These are phyloP conservation scores for Penicillium nucicola DNA, from an alignment of 495 filamentous ascomycete species.

Conservation along the genomic window DNA sequence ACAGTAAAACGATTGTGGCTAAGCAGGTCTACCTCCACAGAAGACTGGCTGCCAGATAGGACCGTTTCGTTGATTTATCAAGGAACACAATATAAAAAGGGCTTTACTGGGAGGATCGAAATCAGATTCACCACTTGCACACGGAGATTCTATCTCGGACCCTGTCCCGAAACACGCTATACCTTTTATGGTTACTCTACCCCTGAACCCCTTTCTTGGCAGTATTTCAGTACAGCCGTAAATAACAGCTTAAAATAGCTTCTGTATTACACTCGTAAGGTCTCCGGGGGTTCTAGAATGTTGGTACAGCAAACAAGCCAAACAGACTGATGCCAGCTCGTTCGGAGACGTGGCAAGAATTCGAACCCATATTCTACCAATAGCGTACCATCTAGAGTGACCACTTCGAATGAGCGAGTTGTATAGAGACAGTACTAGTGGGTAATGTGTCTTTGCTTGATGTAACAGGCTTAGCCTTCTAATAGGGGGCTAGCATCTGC, in stretches of 20 bases:
- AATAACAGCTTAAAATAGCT: slow-evolving; percentile 13
- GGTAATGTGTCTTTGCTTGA: slow-evolving; percentile 3
- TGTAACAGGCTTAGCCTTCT: slow-evolving; percentile 8
- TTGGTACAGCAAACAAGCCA: too few relatives aligned
- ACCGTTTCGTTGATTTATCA: too few relatives aligned
- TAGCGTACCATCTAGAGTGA: too few relatives aligned
- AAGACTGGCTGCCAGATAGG: too few relatives aligned
- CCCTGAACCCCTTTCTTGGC: slow-evolving; percentile 8
- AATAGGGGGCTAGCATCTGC: slow-evolving; percentile 1
- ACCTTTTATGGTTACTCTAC: slow-evolving; percentile 9
- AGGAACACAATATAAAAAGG: too few relatives aligned
- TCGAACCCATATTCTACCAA: too few relatives aligned
- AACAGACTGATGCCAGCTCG: too few relatives aligned
- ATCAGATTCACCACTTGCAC: slow-evolving; percentile 16
- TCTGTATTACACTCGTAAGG: too few relatives aligned
- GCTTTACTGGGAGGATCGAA: slow-evolving; percentile 1
- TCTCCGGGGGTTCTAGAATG: too few relatives aligned
- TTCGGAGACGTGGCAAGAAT: too few relatives aligned
- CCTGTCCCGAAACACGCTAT: slow-evolving; percentile 15
- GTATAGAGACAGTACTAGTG: slow-evolving; percentile 13
- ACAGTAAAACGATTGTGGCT: too few relatives aligned
- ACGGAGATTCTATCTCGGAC: slow-evolving; percentile 17
- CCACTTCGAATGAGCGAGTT: background rate
- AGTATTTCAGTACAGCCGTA: slow-evolving; percentile 6
- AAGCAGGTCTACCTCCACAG: too few relatives aligned